A percentile compares a stretch with the other conserved stretches of the same genome.
Conservation (phyloP, 2,329 filamentous ascomycete species). For the Endothia cerciana region DNA sequence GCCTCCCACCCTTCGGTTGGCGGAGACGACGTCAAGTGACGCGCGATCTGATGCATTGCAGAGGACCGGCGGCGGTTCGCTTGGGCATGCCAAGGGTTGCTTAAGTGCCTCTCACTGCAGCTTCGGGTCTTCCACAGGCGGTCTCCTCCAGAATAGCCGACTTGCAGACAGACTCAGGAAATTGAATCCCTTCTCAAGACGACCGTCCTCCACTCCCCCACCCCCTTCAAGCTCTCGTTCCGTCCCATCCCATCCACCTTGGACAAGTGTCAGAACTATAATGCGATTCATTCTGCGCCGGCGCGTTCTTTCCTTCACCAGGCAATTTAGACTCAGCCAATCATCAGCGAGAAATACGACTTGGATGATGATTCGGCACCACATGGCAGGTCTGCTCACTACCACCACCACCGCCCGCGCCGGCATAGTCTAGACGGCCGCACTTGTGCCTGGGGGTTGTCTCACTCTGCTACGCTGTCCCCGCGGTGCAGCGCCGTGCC, state of each 20-base stretch:
- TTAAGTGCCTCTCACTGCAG: not conserved
- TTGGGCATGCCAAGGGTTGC: not conserved
- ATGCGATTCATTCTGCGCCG: not conserved
- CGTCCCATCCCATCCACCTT: slow-evolving; percentile 3
- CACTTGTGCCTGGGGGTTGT: not conserved
- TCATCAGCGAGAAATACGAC: not conserved
- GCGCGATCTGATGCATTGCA: not conserved
- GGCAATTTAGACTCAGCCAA: not conserved
- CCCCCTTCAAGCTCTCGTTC: not conserved
- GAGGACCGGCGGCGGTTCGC: not conserved
- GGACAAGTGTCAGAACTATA: slow-evolving; percentile 5
- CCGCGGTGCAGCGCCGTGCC: not conserved
- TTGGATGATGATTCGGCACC: slow-evolving; percentile 1
- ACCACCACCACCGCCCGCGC: not conserved
- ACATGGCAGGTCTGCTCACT: not conserved
- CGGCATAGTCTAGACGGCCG: not conserved
- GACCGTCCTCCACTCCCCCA: not conserved
- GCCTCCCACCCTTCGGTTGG: not conserved
- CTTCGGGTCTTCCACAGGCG: not conserved
- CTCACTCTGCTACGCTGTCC: slow-evolving; percentile 4
- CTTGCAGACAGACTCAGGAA: not conserved
- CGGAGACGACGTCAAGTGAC: not conserved
- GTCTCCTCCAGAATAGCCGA: not conserved
- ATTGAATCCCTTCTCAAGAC: not conserved
- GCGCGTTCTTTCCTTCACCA: not conserved